These are phyloP conservation scores for Pulveroboletus sp. DNA, from an alignment of 768 basidiomycete species.

Conservation along the genomic window DNA sequence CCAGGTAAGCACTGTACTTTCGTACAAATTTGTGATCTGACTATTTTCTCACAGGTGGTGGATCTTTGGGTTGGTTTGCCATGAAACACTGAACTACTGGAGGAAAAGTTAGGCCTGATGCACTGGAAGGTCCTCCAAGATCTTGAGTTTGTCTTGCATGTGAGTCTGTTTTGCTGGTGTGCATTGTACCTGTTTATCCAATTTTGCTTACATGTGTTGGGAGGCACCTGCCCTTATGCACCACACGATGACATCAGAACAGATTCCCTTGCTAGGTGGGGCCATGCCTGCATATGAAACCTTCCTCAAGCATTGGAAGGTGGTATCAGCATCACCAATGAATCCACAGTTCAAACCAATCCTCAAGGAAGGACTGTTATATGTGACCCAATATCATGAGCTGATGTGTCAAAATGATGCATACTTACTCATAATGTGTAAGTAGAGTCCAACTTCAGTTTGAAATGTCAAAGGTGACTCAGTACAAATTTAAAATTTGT, in stretches of 20 bases:
- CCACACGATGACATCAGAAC: neutral
- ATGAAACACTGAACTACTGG: neutral
- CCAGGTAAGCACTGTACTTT: neutral
- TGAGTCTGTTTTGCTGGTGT: neutral
- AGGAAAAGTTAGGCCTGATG: neutral
- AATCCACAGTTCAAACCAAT: neutral
- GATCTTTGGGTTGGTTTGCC: neutral
- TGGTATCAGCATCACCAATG: neutral
- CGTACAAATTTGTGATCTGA: neutral
- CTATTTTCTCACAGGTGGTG: neutral
- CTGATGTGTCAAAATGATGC: neutral
- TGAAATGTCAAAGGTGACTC: too few species aligned
- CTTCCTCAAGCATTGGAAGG: neutral
- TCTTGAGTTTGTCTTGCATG: neutral
- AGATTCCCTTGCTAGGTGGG: constrained; percentile 1
- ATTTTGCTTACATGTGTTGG: neutral
- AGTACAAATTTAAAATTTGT: too few species aligned
- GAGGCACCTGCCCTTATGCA: neutral
- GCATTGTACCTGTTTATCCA: too few species aligned
- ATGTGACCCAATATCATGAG: neutral
- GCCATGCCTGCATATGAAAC: neutral
- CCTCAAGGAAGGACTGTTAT: neutral
- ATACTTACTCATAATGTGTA: too few species aligned
- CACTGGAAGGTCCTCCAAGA: constrained; percentile 2
- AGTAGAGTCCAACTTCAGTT: too few species aligned